These are phyloP conservation scores for Cinnamomum chago DNA, from an alignment of 164 flowering plant genomes.

Conservation along the genomic window DNA sequence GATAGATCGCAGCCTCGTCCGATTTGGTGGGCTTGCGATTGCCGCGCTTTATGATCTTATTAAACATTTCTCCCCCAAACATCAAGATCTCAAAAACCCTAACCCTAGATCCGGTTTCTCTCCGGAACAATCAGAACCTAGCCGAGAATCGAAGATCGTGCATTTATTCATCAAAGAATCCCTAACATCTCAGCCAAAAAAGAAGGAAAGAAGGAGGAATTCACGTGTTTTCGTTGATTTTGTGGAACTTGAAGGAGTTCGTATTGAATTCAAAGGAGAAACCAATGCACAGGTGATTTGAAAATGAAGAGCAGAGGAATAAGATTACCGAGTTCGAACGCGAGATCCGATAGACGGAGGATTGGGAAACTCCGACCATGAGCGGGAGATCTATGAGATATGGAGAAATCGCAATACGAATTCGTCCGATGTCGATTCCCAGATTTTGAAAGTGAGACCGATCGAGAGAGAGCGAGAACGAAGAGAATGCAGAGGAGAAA, in stretches of 20 bases:
- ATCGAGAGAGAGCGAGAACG: too few relatives aligned
- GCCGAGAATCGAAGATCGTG: not conserved
- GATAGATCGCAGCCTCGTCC: conserved; percentile 24
- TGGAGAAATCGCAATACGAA: not conserved
- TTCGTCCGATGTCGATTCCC: too few relatives aligned
- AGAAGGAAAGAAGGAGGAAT: not conserved
- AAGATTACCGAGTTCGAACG: not conserved
- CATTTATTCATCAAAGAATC: not conserved
- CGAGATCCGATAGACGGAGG: not conserved
- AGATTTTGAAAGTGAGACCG: too few relatives aligned
- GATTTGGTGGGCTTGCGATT: conserved; percentile 34
- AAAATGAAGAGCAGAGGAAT: not conserved
- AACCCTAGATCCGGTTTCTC: not conserved
- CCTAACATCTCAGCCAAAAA: not conserved
- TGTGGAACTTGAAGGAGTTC: not conserved
- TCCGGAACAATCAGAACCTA: not conserved
- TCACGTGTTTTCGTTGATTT: not conserved
- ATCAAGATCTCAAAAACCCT: not conserved
- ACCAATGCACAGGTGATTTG: not conserved
- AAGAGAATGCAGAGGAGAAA: too few relatives aligned
- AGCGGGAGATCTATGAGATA: not conserved
- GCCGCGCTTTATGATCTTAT: conserved; percentile 48
- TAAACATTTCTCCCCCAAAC: conserved; percentile 29
- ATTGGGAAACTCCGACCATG: not conserved
- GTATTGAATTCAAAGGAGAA: not conserved